A percentile compares a stretch with the other conserved stretches of the same genome.
Conservation (phyloP, 1,284 basidiomycete species). For the Thecaphora frezii region DNA sequence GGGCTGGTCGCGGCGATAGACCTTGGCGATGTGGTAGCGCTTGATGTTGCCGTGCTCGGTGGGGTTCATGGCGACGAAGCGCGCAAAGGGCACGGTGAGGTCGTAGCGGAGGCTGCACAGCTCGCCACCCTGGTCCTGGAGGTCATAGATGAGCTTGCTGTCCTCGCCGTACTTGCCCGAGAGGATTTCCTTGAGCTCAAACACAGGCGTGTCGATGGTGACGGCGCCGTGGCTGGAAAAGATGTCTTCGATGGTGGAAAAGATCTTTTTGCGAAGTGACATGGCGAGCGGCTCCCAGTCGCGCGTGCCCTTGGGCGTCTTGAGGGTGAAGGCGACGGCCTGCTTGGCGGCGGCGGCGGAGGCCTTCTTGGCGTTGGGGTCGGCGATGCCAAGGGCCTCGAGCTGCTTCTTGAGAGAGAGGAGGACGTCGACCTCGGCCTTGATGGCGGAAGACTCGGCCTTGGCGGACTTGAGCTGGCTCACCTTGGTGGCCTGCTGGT, state of each 20-base stretch:
- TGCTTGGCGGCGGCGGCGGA: slow-evolving; percentile 12
- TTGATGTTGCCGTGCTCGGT: slow-evolving; percentile 71
- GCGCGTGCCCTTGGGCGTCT: slow-evolving; percentile 76
- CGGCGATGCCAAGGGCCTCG: slow-evolving; percentile 22
- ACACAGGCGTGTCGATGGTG: slow-evolving; percentile 95
- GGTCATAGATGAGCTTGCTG: slow-evolving; percentile 94
- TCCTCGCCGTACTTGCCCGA: slow-evolving; percentile 86
- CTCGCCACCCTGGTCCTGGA: slow-evolving; percentile 98
- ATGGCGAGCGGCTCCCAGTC: slow-evolving; percentile 95
- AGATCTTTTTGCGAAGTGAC: slow-evolving; percentile 86
- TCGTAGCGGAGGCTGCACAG: slow-evolving; percentile 92
- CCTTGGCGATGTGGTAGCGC: slow-evolving; percentile 96
- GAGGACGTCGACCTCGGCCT: slow-evolving; percentile 39
- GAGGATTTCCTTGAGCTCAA: slow-evolving; percentile 93
- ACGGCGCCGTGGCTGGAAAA: slow-evolving; percentile 88
- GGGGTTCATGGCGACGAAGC: slow-evolving; percentile 92
- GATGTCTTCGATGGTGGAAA: slow-evolving; percentile 80
- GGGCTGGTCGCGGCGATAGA: slow-evolving; percentile 93
- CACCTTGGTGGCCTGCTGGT: slow-evolving; percentile 46
- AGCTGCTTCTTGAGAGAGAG: slow-evolving; percentile 46
- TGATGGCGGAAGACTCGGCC: slow-evolving; percentile 31
- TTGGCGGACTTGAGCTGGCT: slow-evolving; percentile 38
- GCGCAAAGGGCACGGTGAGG: slow-evolving; percentile 88
- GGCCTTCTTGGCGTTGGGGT: background rate
- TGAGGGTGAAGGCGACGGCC: slow-evolving; percentile 51